Evolutionary conservation across 1,284 basidiomycete genomes (phyloP), one percentile per base, ranked within the genome.

Genomic region (Ganoderma sinense): DNA sequence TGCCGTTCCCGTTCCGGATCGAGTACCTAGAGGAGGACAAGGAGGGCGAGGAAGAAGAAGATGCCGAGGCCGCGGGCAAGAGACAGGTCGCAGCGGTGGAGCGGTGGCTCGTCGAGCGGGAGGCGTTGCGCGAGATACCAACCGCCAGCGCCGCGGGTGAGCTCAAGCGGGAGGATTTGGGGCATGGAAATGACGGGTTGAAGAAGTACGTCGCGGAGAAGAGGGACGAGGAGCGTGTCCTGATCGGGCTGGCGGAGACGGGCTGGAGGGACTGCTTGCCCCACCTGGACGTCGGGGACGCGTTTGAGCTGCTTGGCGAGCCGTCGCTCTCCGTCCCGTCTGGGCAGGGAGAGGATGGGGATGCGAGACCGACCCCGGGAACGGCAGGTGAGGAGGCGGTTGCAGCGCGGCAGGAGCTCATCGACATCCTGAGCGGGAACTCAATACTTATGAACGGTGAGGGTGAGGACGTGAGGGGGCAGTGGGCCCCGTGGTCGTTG

Each of bases 401-500:
- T n/a, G 80, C 81, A 2, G 87, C 86, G 0, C 85, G 92, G 40
- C 82, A 91, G 72, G 91, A 94, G 68, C 86, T 98, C 45, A 81
- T 95, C 2, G 94, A 97, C 69, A 86, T 97, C 2, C 84, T 97
- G 8, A 90, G 92, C 62, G 96, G 96, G 0, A 87, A 93, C 71
- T 89, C 89, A n/a, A 86, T 91, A 7, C 84, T 97, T 36, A 89
- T 91, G 83, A 87, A 88, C 29, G 68, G 67, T 10, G 78, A 78
- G 1, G 82, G 82, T 29, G 70, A 71, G 13, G 81, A 80, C 20
- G 77, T 79, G 26, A 80, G 83, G 8, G 75, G 80, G 2, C 84
- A 85, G 2, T 97, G 96, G 77, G 93, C 92, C 1, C 95, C 97
- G 0, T 98, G 95, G 94, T 91, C 94, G 10, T 85, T 96, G 39